A percentile compares a stretch with the other conserved stretches of the same genome.
Conservation (phyloP, 495 filamentous ascomycete species). For the Hyphodiscus hymeniophilus region DNA sequence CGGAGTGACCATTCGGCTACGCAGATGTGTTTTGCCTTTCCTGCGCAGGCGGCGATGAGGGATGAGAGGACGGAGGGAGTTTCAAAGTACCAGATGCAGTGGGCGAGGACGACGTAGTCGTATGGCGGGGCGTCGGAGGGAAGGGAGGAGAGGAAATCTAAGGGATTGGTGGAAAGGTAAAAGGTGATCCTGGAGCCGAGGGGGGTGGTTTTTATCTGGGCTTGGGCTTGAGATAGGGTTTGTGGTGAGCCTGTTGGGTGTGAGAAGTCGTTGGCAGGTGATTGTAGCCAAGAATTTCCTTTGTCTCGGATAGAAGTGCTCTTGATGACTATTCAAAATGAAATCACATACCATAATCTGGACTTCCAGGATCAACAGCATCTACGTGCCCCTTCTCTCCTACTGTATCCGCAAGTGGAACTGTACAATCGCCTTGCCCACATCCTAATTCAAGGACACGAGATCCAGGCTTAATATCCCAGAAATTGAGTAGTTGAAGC, state of each 20-base stretch:
- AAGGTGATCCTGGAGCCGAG: constrained; percentile 35
- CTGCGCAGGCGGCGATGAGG: constrained; percentile 15
- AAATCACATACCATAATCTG: constrained; percentile 36
- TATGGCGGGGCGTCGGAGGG: constrained; percentile 22
- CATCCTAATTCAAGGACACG: constrained; percentile 46
- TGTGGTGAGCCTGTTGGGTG: constrained; percentile 19
- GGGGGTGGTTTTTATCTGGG: constrained; percentile 25
- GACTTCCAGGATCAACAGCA: constrained; percentile 40
- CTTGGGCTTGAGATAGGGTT: constrained; percentile 32
- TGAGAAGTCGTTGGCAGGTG: constrained; percentile 12
- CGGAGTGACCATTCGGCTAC: constrained; percentile 19
- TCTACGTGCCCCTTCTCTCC: constrained; percentile 32
- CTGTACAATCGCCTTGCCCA: constrained; percentile 44
- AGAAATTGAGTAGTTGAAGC: constrained; percentile 30
- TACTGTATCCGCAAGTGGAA: constrained; percentile 37
- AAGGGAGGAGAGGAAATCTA: background rate
- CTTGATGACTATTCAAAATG: too few relatives aligned
- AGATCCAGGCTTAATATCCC: constrained; percentile 28
- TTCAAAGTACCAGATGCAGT: constrained; percentile 44
- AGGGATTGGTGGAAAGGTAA: constrained; percentile 18
- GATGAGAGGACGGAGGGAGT: constrained; percentile 25
- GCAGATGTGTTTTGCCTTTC: constrained; percentile 23
- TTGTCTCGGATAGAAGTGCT: too few relatives aligned
- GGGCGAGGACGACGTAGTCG: constrained; percentile 38
- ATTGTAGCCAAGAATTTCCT: too few relatives aligned